These are phyloP conservation scores for Cairneyella variabilis DNA, from an alignment of 495 filamentous ascomycete genomes.

Conservation along the genomic window DNA sequence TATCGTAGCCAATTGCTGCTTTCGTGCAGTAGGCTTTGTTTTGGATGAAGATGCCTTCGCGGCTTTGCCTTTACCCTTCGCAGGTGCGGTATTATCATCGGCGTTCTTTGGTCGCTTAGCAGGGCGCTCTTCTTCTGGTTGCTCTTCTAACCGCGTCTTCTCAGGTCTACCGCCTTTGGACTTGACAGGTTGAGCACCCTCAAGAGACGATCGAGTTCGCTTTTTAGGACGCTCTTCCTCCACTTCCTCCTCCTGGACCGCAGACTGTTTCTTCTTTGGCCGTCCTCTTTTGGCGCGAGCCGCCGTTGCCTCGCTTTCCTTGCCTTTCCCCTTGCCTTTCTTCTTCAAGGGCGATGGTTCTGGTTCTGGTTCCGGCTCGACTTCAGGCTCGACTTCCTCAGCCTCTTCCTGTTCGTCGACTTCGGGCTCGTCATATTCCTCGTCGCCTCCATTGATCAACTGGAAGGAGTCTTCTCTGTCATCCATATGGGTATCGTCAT, in stretches of 20 bases:
- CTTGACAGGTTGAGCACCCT: conserved; percentile 13
- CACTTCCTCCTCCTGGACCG: conserved; percentile 25
- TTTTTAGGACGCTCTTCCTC: conserved; percentile 26
- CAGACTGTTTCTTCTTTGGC: conserved; percentile 19
- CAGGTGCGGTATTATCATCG: conserved; percentile 12
- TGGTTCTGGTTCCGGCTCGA: conserved; percentile 14
- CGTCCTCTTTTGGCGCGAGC: conserved; percentile 22
- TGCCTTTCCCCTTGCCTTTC: conserved; percentile 33
- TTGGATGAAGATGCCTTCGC: conserved; percentile 1
- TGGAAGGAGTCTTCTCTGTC: conserved; percentile 20
- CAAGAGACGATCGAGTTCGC: conserved; percentile 28
- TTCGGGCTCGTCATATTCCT: conserved; percentile 6
- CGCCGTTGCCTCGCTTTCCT: conserved; percentile 28
- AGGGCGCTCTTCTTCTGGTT: conserved; percentile 11
- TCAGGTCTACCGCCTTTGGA: conserved; percentile 12
- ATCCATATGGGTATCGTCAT: conserved; percentile 3
- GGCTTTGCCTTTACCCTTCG: conserved; percentile 5
- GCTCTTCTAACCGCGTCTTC: neutral
- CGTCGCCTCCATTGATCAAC: conserved; percentile 16
- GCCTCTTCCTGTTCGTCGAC: conserved; percentile 7
- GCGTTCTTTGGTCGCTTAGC: conserved; percentile 32
- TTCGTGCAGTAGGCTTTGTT: conserved; percentile 6
- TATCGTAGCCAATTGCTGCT: conserved; percentile 15
- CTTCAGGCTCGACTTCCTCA: conserved; percentile 12
- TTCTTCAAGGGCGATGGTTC: conserved; percentile 17